phyloP scores from a whole-genome alignment of 495 filamentous ascomycete species.

The Parachaetomium inaequale region DNA sequence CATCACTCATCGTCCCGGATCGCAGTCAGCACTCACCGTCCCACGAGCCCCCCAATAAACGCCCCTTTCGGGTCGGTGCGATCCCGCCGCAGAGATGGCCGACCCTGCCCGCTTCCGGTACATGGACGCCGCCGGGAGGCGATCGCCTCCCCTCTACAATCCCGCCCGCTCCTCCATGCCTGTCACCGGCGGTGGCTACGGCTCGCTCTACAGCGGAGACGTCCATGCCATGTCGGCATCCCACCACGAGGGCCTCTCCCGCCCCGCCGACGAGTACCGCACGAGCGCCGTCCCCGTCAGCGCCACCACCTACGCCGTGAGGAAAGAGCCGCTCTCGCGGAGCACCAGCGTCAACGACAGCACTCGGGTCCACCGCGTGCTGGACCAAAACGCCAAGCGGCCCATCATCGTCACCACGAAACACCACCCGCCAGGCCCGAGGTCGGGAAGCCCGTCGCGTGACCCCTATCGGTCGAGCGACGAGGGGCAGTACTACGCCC shows the following conservation, averaged over 20 bases:
- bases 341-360: slow-evolving; percentile 40
- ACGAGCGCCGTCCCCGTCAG: slow-evolving; percentile 32
- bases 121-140: slow-evolving; percentile 34
- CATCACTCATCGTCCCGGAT: background rate
- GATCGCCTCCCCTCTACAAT: slow-evolving; percentile 44
- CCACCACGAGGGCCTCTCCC: slow-evolving; percentile 36
- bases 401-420: slow-evolving; percentile 50
- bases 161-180: slow-evolving; percentile 49
- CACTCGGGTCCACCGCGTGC: slow-evolving; percentile 37
- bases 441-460: slow-evolving; percentile 43
- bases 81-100: slow-evolving; percentile 33
- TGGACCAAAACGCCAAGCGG: slow-evolving; percentile 36
- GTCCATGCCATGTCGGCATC: slow-evolving; percentile 39
- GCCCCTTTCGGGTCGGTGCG: background rate
- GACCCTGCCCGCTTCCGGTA: slow-evolving; percentile 40
- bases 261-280: slow-evolving; percentile 32
- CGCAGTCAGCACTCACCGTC: background rate
- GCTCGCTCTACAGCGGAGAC: slow-evolving; percentile 41
- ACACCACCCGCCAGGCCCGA: slow-evolving; percentile 27
- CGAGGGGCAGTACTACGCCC: slow-evolving; percentile 46
- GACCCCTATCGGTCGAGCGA: slow-evolving; percentile 50
- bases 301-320: slow-evolving; percentile 48
- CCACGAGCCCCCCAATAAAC: background rate
- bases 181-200: slow-evolving; percentile 39
- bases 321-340: slow-evolving; percentile 41